Evolutionary conservation across 225 moss, liverwort and hornwort genomes (phyloP).

Genomic region (Bryoerythrophyllum caledonicum): DNA sequence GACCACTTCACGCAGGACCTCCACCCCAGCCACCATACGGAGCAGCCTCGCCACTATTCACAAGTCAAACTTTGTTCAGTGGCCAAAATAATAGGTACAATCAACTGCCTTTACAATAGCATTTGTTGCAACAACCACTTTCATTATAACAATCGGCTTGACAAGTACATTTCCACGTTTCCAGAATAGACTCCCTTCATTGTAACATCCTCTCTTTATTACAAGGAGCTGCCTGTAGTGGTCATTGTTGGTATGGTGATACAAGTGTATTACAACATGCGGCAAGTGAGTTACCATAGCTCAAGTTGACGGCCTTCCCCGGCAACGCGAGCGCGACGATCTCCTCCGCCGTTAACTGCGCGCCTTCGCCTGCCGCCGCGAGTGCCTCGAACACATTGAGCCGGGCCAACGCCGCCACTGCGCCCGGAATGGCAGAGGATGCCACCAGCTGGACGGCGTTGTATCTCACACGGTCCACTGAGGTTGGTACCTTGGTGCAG

Average conservation of each 20-base stretch:
- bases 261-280: no score
- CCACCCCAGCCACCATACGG: constrained; percentile 24
- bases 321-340: background rate
- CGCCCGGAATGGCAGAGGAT: background rate
- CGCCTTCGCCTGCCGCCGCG: background rate
- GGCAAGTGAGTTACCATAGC: no score
- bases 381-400: background rate
- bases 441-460: background rate
- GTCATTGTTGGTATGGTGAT: no score
- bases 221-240: no score
- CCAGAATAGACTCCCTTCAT: no score
- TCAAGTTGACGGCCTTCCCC: background rate
- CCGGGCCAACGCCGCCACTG: background rate
- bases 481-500: background rate
- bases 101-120: no score
- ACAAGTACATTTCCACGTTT: no score
- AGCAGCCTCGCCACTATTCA: constrained; percentile 29
- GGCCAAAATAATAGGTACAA: no score
- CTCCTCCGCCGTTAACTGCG: background rate
- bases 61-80: no score
- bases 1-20: constrained; percentile 17
- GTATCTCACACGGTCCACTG: background rate
- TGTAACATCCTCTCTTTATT: no score
- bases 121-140: no score
- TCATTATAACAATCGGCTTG: no score